Percentiles rank a stretch among this genome's conserved stretches.
Evolutionary conservation across 345 rosid genomes (phyloP).

Genomic region (Pistacia integerrima): DNA sequence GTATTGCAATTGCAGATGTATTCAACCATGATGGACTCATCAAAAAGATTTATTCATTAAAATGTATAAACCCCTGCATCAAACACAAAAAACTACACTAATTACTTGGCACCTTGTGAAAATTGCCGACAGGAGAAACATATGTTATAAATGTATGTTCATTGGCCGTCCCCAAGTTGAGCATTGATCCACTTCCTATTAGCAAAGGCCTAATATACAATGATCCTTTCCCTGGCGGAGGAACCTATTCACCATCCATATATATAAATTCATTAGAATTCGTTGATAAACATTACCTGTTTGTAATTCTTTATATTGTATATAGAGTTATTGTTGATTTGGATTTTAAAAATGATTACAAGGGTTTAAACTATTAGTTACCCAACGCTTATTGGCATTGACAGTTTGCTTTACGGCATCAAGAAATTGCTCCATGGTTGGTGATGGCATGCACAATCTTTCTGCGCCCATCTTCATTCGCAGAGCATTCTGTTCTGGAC

Average conservation of each 20-base stretch:
- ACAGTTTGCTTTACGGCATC: conserved; percentile 58
- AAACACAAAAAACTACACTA: not conserved
- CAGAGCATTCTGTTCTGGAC: conserved; percentile 39
- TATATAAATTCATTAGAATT: no score
- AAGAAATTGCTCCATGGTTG: conserved; percentile 54
- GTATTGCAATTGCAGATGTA: no score
- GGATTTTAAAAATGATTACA: no score
- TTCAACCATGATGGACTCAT: no score
- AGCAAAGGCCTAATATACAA: conserved; percentile 39
- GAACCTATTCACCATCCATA: conserved; percentile 24
- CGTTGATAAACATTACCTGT: no score
- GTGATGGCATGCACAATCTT: conserved; percentile 60
- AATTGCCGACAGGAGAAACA: conserved; percentile 36
- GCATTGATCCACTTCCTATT: conserved; percentile 30
- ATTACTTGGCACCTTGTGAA: conserved; percentile 26
- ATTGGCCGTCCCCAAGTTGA: conserved; percentile 18
- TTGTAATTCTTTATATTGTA: no score
- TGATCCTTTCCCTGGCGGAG: conserved; percentile 39
- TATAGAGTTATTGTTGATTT: not conserved
- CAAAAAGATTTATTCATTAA: no score
- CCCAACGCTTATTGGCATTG: conserved; percentile 45
- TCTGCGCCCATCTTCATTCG: conserved; percentile 60
- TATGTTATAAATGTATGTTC: conserved; percentile 26
- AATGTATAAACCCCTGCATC: no score
- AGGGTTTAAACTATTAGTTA: not conserved